Conservation (phyloP, 2,329 filamentous ascomycete species). For the Penicillium freii region DNA sequence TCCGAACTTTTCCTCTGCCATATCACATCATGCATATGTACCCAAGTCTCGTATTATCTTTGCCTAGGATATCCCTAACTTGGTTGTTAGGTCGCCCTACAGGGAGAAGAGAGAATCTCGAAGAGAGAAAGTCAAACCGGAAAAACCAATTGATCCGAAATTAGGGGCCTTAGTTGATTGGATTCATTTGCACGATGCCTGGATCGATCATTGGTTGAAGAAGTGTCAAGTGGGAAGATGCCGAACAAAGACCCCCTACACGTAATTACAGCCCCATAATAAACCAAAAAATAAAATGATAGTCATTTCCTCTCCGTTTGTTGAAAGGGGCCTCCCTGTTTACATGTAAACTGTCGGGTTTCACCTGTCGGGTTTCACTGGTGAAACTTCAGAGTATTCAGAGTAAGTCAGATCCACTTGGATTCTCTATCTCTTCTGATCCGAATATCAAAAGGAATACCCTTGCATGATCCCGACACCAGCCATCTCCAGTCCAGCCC, state of each 20-base stretch:
- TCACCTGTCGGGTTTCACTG: slow-evolving; percentile 3
- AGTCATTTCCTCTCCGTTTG: not conserved
- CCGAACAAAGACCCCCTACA: not conserved
- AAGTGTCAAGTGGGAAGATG: not conserved
- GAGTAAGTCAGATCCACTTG: slow-evolving; percentile 4
- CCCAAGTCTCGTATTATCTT: too few species aligned
- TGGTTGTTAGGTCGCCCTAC: too few species aligned
- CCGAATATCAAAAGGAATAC: slow-evolving; percentile 1
- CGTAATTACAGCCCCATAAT: slow-evolving; percentile 1
- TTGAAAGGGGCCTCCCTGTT: not conserved
- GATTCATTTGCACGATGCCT: not conserved
- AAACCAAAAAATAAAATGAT: not conserved
- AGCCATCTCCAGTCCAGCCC: slow-evolving; percentile 1
- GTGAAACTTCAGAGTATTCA: not conserved
- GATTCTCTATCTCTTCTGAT: not conserved
- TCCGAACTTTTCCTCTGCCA: too few species aligned
- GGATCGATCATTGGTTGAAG: not conserved
- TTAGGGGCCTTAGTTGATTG: not conserved
- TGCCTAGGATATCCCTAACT: too few species aligned
- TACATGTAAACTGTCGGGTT: not conserved
- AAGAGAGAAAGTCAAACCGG: not conserved
- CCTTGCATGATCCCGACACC: slow-evolving; percentile 8
- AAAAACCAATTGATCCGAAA: not conserved
- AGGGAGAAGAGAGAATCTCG: too few species aligned
- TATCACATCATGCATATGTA: too few species aligned